phyloP scores from a whole-genome alignment of 2,329 filamentous ascomycete species.

The Exophiala phaeomuriformis region DNA sequence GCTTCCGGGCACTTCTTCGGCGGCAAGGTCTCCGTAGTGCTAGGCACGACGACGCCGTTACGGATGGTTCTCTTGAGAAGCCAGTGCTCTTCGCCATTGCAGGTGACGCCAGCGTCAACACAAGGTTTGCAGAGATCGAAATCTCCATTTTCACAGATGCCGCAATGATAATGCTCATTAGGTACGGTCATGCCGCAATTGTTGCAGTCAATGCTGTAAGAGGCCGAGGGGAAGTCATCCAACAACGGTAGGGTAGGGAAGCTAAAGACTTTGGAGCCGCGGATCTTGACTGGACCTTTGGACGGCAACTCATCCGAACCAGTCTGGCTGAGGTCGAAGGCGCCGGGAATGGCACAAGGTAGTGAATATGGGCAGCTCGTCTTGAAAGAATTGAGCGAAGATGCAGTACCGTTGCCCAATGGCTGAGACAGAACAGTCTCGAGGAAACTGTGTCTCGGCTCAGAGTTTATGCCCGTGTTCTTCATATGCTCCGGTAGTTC shows the following conservation, averaged over 20 bases:
- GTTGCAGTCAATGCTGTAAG: conserved; percentile 91
- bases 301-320: conserved; percentile 5
- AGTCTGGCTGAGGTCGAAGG: conserved; percentile 13
- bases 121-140: conserved; percentile 86
- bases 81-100: conserved; percentile 76
- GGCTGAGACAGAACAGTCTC: conserved; percentile 35
- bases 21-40: conserved; percentile 72
- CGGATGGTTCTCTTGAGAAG: conserved; percentile 83
- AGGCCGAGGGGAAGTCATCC: conserved; percentile 32
- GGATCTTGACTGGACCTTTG: conserved; percentile 1
- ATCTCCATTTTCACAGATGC: conserved; percentile 84
- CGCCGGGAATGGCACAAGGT: conserved; percentile 21
- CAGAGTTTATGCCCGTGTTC: conserved; percentile 15
- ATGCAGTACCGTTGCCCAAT: conserved; percentile 1
- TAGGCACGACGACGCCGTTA: conserved; percentile 71
- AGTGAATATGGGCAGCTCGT: conserved; percentile 20
- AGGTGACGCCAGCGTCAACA: conserved; percentile 66
- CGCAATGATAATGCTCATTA: conserved; percentile 87
- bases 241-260: conserved; percentile 32
- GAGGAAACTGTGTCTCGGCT: conserved; percentile 35
- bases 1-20: conserved; percentile 47
- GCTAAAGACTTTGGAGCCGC: conserved; percentile 18
- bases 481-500: neutral
- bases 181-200: conserved; percentile 71
- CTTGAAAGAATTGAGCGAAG: conserved; percentile 18